Percentiles rank a stretch among this genome's conserved stretches.
phyloP scores from a whole-genome alignment of 352 stramenopile species.

The Aphanomyces stellatus region DNA sequence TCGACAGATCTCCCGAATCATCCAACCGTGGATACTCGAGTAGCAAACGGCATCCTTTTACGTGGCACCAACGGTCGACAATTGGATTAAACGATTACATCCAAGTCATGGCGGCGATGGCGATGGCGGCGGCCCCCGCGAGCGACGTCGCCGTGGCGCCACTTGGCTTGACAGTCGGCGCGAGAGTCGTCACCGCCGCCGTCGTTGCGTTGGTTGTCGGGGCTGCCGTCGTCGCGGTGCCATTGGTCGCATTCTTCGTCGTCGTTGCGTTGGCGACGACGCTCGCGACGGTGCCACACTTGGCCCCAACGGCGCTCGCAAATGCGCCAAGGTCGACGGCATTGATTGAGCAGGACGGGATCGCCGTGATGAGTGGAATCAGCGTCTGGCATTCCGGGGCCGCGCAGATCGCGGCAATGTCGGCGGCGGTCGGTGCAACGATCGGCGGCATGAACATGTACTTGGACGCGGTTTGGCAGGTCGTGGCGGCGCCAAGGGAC shows the following conservation, averaged over 20 bases:
- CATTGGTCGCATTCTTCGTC: too few relatives aligned
- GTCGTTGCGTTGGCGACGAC: not conserved
- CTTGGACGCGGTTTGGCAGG: constrained; percentile 21
- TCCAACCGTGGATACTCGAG: too few relatives aligned
- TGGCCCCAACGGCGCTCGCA: not conserved
- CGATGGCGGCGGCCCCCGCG: too few relatives aligned
- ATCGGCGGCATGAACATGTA: constrained; percentile 24
- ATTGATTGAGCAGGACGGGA: constrained; percentile 5
- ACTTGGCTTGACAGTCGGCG: too few relatives aligned
- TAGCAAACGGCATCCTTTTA: too few relatives aligned
- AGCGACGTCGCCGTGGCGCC: too few relatives aligned
- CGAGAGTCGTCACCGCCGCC: too few relatives aligned
- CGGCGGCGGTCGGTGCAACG: constrained; percentile 16
- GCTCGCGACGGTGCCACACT: not conserved
- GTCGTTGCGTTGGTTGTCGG: not conserved
- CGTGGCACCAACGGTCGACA: too few relatives aligned
- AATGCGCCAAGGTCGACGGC: constrained; percentile 10
- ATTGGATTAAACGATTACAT: too few relatives aligned
- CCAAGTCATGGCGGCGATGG: too few relatives aligned
- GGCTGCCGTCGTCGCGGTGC: not conserved
- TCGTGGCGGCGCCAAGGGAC: constrained; percentile 17
- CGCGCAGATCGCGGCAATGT: constrained; percentile 23
- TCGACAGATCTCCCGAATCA: too few relatives aligned
- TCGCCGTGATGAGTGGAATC: not conserved
- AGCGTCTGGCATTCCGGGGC: constrained; percentile 4